Percentiles rank a stretch among this genome's conserved stretches.
Evolutionary conservation across 2,329 filamentous ascomycete species (phyloP).

Genomic region (Alternaria brassicae): DNA sequence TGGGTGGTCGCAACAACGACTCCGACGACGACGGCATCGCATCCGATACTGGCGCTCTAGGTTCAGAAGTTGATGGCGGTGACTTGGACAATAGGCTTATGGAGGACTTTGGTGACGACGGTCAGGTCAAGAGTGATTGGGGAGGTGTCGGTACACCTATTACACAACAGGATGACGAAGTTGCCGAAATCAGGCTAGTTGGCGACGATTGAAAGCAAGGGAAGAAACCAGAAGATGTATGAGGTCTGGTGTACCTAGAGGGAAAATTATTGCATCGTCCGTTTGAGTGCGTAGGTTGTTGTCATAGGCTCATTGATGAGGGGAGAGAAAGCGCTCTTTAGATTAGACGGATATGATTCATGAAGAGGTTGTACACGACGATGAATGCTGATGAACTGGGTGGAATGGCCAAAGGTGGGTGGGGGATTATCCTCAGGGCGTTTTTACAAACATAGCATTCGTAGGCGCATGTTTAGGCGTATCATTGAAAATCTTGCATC

Average conservation of each 20-base stretch:
- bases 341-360: slow-evolving; percentile 8
- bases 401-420: neutral
- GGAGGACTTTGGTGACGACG: slow-evolving; percentile 14
- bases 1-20: slow-evolving; percentile 17
- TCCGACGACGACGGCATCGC: slow-evolving; percentile 12
- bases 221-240: neutral
- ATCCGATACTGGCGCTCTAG: slow-evolving; percentile 10
- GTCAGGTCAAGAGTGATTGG: slow-evolving; percentile 5
- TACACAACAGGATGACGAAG: slow-evolving; percentile 12
- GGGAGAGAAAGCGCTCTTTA: neutral
- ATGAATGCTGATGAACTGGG: neutral
- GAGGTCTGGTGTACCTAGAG: neutral
- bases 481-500: neutral
- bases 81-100: slow-evolving; percentile 9
- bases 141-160: slow-evolving; percentile 8
- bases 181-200: slow-evolving; percentile 14
- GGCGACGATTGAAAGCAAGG: neutral
- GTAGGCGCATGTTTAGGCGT: slow-evolving; percentile 1
- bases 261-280: neutral
- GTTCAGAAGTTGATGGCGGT: slow-evolving; percentile 6
- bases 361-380: neutral
- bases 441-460: slow-evolving; percentile 1
- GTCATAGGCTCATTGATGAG: neutral
- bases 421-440: neutral
- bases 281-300: neutral